A percentile compares a stretch with the other conserved stretches of the same genome.
Evolutionary conservation across 176 grass and related monocot species (phyloP).

Genomic region (Canna indica): DNA sequence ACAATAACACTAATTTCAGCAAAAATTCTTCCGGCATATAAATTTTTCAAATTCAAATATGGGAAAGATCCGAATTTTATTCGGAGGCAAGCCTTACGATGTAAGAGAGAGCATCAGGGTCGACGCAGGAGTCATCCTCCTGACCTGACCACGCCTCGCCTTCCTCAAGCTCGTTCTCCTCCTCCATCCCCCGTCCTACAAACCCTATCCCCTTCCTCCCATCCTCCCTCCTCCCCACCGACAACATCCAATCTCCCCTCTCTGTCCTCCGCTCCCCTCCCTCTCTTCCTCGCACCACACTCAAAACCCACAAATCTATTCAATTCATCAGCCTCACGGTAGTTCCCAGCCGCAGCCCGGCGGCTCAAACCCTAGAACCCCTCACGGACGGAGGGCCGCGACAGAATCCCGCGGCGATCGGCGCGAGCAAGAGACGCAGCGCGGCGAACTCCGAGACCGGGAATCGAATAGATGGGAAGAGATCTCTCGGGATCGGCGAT

Average conservation of each 20-base stretch:
- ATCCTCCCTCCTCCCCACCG: conserved; percentile 9
- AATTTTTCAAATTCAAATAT: neutral
- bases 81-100: conserved; percentile 48
- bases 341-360: neutral
- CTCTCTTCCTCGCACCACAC: neutral
- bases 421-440: no score
- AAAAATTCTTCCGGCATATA: neutral
- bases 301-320: neutral
- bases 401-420: neutral
- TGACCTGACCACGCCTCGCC: conserved; percentile 21
- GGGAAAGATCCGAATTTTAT: neutral
- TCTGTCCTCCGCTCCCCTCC: neutral
- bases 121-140: conserved; percentile 53
- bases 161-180: conserved; percentile 48
- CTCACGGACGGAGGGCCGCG: neutral
- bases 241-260: neutral
- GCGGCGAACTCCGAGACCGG: neutral
- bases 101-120: conserved; percentile 86
- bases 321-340: neutral
- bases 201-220: conserved; percentile 11
- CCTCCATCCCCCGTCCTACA: conserved; percentile 25
- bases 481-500: neutral
- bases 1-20: neutral
- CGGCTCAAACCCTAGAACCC: neutral
- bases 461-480: neutral